Percentiles rank a stretch among this genome's conserved stretches.
Conservation (phyloP, 139 green algal species). For the Micractinium conductrix region DNA sequence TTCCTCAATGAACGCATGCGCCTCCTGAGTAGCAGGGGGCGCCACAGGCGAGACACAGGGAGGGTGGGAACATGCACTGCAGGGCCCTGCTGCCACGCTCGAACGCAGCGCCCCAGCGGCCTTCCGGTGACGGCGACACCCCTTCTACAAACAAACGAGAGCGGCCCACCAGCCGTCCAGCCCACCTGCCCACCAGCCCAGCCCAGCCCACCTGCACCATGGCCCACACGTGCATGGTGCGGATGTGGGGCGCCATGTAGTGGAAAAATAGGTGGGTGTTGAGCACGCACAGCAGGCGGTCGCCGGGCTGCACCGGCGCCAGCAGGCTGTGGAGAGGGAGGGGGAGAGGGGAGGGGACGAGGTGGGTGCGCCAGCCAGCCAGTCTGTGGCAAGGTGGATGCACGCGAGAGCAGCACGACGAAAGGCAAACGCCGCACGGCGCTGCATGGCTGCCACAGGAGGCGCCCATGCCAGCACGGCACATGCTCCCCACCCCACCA, state of each 20-base stretch:
- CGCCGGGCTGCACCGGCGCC: conserved; percentile 12
- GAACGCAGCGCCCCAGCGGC: too few species aligned
- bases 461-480: too few species aligned
- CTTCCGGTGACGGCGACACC: neutral
- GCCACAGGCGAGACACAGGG: too few species aligned
- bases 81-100: neutral
- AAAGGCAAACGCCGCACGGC: too few species aligned
- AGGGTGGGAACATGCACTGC: neutral
- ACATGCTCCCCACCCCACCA: too few species aligned
- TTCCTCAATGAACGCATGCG: conserved; percentile 39
- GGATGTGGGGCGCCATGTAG: conserved; percentile 85
- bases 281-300: conserved; percentile 61
- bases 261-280: conserved; percentile 98
- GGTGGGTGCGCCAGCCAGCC: too few species aligned
- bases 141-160: too few species aligned
- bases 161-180: too few species aligned
- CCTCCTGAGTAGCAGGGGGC: too few species aligned
- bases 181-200: neutral
- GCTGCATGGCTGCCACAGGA: too few species aligned
- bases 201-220: conserved; percentile 64
- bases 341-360: too few species aligned
- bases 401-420: neutral
- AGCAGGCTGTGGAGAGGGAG: conserved; percentile 20
- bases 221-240: conserved; percentile 83
- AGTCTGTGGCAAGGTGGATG: neutral